A percentile compares a stretch with the other conserved stretches of the same genome.
These are phyloP conservation scores for Crucihimalaya himalaica DNA, from an alignment of 345 rosid genomes.

Conservation along the genomic window DNA sequence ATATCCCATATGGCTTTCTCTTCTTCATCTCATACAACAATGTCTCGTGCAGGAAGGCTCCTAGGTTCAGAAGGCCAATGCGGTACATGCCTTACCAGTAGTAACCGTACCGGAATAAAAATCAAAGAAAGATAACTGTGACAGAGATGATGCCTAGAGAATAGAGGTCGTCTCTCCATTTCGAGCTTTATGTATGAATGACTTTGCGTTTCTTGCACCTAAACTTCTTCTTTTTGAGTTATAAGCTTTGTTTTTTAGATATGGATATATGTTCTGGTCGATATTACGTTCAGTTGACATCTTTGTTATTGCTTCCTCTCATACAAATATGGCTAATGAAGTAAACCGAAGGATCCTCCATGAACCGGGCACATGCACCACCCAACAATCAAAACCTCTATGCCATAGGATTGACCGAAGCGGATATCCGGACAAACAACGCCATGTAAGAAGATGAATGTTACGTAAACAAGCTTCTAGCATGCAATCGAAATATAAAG, in stretches of 20 bases:
- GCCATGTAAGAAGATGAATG: not conserved
- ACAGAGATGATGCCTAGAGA: conserved; percentile 18
- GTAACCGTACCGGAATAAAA: conserved; percentile 2
- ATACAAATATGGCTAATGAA: not conserved
- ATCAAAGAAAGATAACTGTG: not conserved
- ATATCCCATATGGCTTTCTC: not conserved
- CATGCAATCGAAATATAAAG: not conserved
- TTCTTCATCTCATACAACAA: not conserved
- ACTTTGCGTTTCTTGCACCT: conserved; percentile 1
- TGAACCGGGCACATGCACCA: not conserved
- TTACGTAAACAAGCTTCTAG: not conserved
- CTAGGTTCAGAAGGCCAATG: conserved; percentile 82
- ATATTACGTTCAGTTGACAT: not conserved
- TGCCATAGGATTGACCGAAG: not conserved
- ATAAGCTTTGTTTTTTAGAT: not conserved
- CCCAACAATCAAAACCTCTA: not conserved
- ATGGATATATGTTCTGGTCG: not conserved
- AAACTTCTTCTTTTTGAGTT: not conserved
- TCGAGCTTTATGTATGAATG: not conserved
- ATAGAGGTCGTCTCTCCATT: conserved; percentile 16
- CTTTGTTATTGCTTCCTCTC: not conserved
- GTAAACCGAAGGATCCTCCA: not conserved
- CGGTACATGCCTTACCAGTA: conserved; percentile 90
- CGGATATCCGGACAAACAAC: not conserved
- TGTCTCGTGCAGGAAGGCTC: conserved; percentile 69